phyloP scores from a whole-genome alignment of 2,329 filamentous ascomycete genomes.

The Pseudogymnoascus verrucosus region DNA sequence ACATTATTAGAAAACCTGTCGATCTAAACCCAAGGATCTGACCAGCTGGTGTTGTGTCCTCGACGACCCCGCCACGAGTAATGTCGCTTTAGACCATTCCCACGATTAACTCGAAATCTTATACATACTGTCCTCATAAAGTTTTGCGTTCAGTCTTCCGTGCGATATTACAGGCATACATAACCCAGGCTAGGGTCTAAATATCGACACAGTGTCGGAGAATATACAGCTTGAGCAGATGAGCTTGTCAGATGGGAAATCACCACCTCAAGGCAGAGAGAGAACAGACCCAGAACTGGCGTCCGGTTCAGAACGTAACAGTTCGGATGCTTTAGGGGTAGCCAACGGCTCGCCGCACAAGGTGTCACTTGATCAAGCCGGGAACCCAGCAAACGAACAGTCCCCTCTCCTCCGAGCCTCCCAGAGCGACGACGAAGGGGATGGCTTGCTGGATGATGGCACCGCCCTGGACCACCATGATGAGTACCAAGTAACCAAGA shows the following conservation, averaged over 20 bases:
- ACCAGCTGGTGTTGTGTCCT: neutral
- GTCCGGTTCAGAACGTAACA: neutral
- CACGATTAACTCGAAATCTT: neutral
- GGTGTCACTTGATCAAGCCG: slow-evolving; percentile 15
- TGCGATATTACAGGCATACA: neutral
- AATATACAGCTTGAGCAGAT: slow-evolving; percentile 10
- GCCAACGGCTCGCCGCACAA: slow-evolving; percentile 16
- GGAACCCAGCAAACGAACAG: slow-evolving; percentile 34
- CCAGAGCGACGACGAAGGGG: slow-evolving; percentile 27
- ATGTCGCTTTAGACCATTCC: neutral
- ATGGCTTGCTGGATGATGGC: slow-evolving; percentile 29
- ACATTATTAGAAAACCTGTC: neutral
- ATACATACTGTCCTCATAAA: neutral
- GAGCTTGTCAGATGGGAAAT: slow-evolving; percentile 13
- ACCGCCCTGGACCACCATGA: slow-evolving; percentile 35
- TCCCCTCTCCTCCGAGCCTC: slow-evolving; percentile 42
- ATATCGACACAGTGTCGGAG: neutral
- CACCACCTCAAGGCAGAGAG: slow-evolving; percentile 10
- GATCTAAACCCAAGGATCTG: neutral
- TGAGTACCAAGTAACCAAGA: slow-evolving; percentile 61
- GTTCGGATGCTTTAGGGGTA: slow-evolving; percentile 8
- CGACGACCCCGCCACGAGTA: neutral
- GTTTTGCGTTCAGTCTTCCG: neutral
- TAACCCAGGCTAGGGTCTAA: neutral
- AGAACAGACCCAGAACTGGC: slow-evolving; percentile 2